A percentile compares a stretch with the other conserved stretches of the same genome.
These are phyloP conservation scores for Xylariaceae sp. DNA, from an alignment of 2,329 filamentous ascomycete species.

Conservation along the genomic window DNA sequence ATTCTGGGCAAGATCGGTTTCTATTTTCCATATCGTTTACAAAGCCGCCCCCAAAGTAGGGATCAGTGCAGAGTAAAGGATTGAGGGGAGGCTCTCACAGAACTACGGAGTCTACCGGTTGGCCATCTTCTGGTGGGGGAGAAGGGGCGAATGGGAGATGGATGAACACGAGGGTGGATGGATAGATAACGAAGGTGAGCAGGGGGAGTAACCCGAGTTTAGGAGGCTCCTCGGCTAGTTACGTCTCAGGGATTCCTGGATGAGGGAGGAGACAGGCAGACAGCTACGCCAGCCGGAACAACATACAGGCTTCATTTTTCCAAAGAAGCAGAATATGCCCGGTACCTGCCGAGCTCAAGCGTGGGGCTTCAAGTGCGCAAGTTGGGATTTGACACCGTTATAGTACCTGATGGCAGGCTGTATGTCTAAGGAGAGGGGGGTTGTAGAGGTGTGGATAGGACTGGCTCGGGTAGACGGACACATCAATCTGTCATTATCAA, in stretches of 20 bases:
- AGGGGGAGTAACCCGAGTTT: conserved; percentile 7
- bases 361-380: conserved; percentile 5
- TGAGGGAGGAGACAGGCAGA: neutral
- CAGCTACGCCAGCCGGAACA: neutral
- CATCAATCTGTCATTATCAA: conserved; percentile 10
- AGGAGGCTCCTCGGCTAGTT: conserved; percentile 1
- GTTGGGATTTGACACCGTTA: conserved; percentile 18
- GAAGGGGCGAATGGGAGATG: conserved; percentile 5
- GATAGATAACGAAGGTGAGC: conserved; percentile 5
- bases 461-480: conserved; percentile 1
- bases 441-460: conserved; percentile 2
- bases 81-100: neutral
- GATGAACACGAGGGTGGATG: conserved; percentile 11
- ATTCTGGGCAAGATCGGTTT: conserved; percentile 4
- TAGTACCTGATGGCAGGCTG: conserved; percentile 4
- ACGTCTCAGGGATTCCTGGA: conserved; percentile 1
- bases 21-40: no score
- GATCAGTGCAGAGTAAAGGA: neutral
- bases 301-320: conserved; percentile 6
- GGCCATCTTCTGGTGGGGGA: conserved; percentile 6
- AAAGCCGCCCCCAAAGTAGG: neutral
- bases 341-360: conserved; percentile 11
- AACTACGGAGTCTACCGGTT: conserved; percentile 6
- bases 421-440: conserved; percentile 8
- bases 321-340: neutral